Evolutionary conservation across 495 filamentous ascomycete species (phyloP).

Genomic region (Talaromyces adpressus): DNA sequence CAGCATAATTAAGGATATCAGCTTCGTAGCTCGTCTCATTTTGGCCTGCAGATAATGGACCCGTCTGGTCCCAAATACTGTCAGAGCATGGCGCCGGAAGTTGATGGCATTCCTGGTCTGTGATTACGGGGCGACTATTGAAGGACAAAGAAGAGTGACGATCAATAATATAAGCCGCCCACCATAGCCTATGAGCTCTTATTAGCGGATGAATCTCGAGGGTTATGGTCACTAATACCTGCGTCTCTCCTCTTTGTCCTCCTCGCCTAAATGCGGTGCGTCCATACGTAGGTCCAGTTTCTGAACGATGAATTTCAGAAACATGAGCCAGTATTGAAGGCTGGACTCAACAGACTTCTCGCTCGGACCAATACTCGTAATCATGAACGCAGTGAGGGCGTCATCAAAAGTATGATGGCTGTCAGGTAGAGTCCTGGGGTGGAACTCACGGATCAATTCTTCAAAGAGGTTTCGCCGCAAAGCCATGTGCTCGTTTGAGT

Average conservation of each 20-base stretch:
- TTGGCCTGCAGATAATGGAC: no score
- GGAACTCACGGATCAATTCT: not conserved
- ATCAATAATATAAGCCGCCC: conserved; percentile 1
- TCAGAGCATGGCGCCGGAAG: not conserved
- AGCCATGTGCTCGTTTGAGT: no score
- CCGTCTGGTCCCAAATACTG: not conserved
- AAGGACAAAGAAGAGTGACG: not conserved
- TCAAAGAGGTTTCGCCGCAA: no score
- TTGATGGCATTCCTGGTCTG: not conserved
- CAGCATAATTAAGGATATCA: no score
- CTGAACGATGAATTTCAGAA: not conserved
- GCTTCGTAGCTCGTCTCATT: no score
- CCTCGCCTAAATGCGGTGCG: not conserved
- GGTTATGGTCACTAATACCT: no score
- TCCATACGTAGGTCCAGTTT: not conserved
- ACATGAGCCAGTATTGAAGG: not conserved
- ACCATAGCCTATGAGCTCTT: not conserved
- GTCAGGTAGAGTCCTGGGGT: not conserved
- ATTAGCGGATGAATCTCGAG: not conserved
- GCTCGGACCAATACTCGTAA: not conserved
- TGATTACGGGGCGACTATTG: not conserved
- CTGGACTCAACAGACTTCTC: not conserved
- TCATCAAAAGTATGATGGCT: not conserved
- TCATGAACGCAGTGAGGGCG: not conserved
- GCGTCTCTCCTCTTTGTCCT: no score